Percentiles rank a stretch among this genome's conserved stretches.
Evolutionary conservation across 805 yeast genomes (phyloP).

Genomic region (Wickerhamomyces chaumierensis): DNA sequence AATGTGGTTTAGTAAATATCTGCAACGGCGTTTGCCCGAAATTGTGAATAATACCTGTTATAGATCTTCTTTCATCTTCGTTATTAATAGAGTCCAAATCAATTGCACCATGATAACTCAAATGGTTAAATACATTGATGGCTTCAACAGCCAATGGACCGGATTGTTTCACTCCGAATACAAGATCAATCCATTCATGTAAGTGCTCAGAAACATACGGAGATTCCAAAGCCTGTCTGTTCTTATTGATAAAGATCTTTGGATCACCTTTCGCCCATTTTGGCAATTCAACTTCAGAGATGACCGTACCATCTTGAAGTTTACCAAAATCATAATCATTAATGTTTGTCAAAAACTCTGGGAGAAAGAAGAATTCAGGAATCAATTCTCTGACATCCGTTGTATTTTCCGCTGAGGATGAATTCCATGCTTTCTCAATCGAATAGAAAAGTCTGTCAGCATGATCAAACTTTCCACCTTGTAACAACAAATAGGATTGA

Average conservation of each 20-base stretch:
- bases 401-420: conserved; percentile 69
- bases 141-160: conserved; percentile 59
- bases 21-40: conserved; percentile 86
- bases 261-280: conserved; percentile 82
- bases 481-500: conserved; percentile 64
- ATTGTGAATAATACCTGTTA: conserved; percentile 78
- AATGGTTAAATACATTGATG: conserved; percentile 70
- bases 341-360: conserved; percentile 62
- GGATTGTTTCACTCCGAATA: conserved; percentile 72
- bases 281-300: conserved; percentile 61
- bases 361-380: conserved; percentile 78
- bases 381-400: conserved; percentile 82
- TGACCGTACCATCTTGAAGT: conserved; percentile 43
- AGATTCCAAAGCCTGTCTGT: conserved; percentile 77
- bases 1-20: conserved; percentile 61
- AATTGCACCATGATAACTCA: conserved; percentile 78
- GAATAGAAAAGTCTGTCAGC: conserved; percentile 77
- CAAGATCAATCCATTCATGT: conserved; percentile 76
- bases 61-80: conserved; percentile 61
- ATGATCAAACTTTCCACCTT: conserved; percentile 84
- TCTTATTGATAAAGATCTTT: conserved; percentile 55
- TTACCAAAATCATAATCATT: conserved; percentile 63
- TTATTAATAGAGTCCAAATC: conserved; percentile 65
- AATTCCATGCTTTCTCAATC: conserved; percentile 66
- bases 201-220: conserved; percentile 66